Conservation (phyloP, 2,329 filamentous ascomycete species). For the Aspergillus aculeatinus region DNA sequence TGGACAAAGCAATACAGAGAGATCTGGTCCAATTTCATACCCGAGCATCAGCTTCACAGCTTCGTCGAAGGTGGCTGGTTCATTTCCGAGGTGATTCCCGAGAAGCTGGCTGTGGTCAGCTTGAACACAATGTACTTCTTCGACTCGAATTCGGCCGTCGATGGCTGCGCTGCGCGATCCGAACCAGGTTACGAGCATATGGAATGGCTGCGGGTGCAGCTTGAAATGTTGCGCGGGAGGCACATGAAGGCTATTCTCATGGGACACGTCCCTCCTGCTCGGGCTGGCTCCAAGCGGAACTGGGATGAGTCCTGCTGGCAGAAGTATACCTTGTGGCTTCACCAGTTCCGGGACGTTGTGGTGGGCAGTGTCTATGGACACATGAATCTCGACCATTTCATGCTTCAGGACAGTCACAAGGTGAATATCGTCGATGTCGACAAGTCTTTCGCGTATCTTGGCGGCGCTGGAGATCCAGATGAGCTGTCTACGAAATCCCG, state of each 20-base stretch:
- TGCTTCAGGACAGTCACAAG: constrained; percentile 81
- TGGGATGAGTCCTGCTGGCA: constrained; percentile 99
- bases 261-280: constrained; percentile 88
- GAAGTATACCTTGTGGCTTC: constrained; percentile 88
- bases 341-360: constrained; percentile 87
- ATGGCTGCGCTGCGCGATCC: constrained; percentile 75
- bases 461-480: constrained; percentile 18
- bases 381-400: constrained; percentile 98
- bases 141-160: constrained; percentile 85
- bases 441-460: neutral
- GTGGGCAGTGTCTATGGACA: constrained; percentile 80
- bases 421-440: constrained; percentile 59
- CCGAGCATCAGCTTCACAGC: constrained; percentile 84
- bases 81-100: constrained; percentile 84
- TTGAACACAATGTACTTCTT: constrained; percentile 97
- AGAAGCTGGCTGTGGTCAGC: constrained; percentile 83
- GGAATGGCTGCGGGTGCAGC: constrained; percentile 90
- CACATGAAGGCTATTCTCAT: constrained; percentile 93
- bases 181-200: constrained; percentile 93
- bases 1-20: constrained; percentile 77
- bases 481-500: constrained; percentile 55
- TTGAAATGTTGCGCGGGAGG: constrained; percentile 76
- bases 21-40: constrained; percentile 85
- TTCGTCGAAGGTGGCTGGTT: constrained; percentile 96
- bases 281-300: constrained; percentile 76